These are phyloP conservation scores for Cyberlindnera mississippiensis DNA, from an alignment of 805 yeast genomes.

Conservation along the genomic window DNA sequence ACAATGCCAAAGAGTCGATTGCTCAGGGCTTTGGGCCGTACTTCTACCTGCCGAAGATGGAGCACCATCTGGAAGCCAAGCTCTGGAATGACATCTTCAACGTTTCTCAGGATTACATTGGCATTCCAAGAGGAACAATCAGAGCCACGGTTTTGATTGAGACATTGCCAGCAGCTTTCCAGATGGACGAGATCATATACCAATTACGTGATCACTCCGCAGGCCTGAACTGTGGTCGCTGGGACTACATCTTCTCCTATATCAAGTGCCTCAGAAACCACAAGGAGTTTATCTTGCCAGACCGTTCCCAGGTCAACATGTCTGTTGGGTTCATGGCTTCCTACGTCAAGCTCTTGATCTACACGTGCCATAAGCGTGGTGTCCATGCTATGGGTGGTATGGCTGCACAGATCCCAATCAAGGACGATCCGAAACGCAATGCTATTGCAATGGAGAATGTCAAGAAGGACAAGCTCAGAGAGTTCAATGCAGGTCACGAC, in stretches of 20 bases:
- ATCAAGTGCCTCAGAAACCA: slow-evolving; percentile 71
- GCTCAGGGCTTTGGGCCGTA: slow-evolving; percentile 74
- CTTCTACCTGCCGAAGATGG: slow-evolving; percentile 83
- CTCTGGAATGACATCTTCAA: slow-evolving; percentile 80
- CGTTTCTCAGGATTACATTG: slow-evolving; percentile 69
- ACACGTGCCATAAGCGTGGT: slow-evolving; percentile 71
- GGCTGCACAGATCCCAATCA: slow-evolving; percentile 87
- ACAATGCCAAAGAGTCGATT: slow-evolving; percentile 62
- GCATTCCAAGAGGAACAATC: slow-evolving; percentile 70
- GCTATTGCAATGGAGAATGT: slow-evolving; percentile 67
- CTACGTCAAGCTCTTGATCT: slow-evolving; percentile 68
- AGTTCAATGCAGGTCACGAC: slow-evolving; percentile 75
- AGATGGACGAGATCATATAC: slow-evolving; percentile 79
- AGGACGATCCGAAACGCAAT: slow-evolving; percentile 62
- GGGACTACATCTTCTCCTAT: slow-evolving; percentile 84
- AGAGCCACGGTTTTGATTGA: slow-evolving; percentile 81
- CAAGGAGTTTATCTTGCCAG: slow-evolving; percentile 64
- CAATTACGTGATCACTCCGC: slow-evolving; percentile 74
- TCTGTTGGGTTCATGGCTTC: slow-evolving; percentile 77
- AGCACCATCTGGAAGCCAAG: slow-evolving; percentile 77
- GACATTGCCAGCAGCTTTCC: slow-evolving; percentile 81
- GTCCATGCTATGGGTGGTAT: slow-evolving; percentile 90
- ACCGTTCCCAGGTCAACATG: slow-evolving; percentile 78
- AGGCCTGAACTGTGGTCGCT: slow-evolving; percentile 85
- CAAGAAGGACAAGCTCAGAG: slow-evolving; percentile 69